Percentiles rank a stretch among this genome's conserved stretches.
These are phyloP conservation scores for Elsinoe batatas DNA, from an alignment of 2,329 filamentous ascomycete genomes.

Conservation along the genomic window DNA sequence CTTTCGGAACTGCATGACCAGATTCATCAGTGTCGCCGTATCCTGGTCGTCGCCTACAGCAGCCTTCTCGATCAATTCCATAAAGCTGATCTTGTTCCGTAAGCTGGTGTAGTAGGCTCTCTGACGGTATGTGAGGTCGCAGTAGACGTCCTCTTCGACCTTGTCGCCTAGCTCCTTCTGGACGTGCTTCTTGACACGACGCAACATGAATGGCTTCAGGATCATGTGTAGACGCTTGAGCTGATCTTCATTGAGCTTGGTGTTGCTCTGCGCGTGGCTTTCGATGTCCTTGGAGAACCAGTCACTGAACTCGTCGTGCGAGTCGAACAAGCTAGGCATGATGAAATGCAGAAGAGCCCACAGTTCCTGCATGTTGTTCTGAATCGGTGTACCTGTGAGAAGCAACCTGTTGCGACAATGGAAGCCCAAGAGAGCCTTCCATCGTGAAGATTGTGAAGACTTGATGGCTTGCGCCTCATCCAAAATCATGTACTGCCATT, in stretches of 20 bases:
- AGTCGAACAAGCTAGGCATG: conserved; percentile 98
- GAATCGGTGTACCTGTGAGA: conserved; percentile 92
- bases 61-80: conserved; percentile 96
- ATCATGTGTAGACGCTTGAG: conserved; percentile 97
- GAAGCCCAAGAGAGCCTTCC: conserved; percentile 91
- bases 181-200: conserved; percentile 98
- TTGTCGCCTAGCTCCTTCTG: conserved; percentile 99
- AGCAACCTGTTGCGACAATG: conserved; percentile 90
- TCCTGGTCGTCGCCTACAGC: conserved; percentile 90
- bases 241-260: conserved; percentile 98
- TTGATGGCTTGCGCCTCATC: conserved; percentile 99
- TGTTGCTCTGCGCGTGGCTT: conserved; percentile 96
- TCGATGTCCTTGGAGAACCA: conserved; percentile 97
- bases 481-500: conserved; percentile 99
- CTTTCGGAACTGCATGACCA: conserved; percentile 99
- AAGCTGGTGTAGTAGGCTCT: conserved; percentile 86
- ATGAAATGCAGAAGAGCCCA: conserved; percentile 98
- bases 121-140: conserved; percentile 91
- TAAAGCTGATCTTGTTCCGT: conserved; percentile 94
- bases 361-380: conserved; percentile 99
- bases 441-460: conserved; percentile 88
- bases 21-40: conserved; percentile 92
- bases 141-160: conserved; percentile 93
- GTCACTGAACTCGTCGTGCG: conserved; percentile 83
- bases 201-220: conserved; percentile 97